Conservation (phyloP, 805 yeast species). For the Vanderwaltozyma polyspora region DNA sequence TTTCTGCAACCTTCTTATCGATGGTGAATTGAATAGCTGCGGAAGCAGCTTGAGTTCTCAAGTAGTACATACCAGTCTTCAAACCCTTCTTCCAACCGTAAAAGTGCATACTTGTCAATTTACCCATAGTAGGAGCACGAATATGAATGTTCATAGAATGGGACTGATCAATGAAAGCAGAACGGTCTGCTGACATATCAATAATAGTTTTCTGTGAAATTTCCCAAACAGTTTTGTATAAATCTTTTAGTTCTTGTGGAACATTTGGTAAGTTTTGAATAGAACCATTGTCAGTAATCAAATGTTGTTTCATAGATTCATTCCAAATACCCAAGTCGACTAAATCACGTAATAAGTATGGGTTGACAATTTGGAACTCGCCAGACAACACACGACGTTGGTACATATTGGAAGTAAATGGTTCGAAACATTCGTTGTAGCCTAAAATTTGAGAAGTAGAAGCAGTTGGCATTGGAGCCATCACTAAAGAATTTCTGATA, state of each 20-base stretch:
- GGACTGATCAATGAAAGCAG: slow-evolving; percentile 79
- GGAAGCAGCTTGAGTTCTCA: slow-evolving; percentile 95
- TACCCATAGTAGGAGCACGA: slow-evolving; percentile 88
- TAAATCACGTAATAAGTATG: slow-evolving; percentile 71
- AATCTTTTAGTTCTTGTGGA: slow-evolving; percentile 59
- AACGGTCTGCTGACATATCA: slow-evolving; percentile 75
- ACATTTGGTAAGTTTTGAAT: slow-evolving; percentile 63
- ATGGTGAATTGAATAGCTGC: slow-evolving; percentile 91
- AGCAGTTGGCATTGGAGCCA: slow-evolving; percentile 98
- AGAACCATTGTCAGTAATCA: slow-evolving; percentile 74
- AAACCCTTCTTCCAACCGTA: slow-evolving; percentile 98
- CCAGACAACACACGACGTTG: slow-evolving; percentile 87
- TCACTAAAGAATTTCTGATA: slow-evolving; percentile 72
- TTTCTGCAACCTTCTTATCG: slow-evolving; percentile 83
- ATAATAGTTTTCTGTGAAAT: slow-evolving; percentile 74
- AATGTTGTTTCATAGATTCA: slow-evolving; percentile 62
- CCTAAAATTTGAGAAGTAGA: slow-evolving; percentile 94
- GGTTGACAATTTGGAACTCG: slow-evolving; percentile 87
- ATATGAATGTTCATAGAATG: slow-evolving; percentile 87
- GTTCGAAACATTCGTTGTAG: slow-evolving; percentile 91
- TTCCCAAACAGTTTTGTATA: slow-evolving; percentile 97
- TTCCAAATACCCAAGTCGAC: slow-evolving; percentile 78
- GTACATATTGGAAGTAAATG: slow-evolving; percentile 86
- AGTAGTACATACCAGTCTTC: slow-evolving; percentile 97
- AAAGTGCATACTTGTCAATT: slow-evolving; percentile 94